Base-by-base conservation (phyloP, 495 filamentous ascomycete genomes). In the Xylaria acuta region DNA sequence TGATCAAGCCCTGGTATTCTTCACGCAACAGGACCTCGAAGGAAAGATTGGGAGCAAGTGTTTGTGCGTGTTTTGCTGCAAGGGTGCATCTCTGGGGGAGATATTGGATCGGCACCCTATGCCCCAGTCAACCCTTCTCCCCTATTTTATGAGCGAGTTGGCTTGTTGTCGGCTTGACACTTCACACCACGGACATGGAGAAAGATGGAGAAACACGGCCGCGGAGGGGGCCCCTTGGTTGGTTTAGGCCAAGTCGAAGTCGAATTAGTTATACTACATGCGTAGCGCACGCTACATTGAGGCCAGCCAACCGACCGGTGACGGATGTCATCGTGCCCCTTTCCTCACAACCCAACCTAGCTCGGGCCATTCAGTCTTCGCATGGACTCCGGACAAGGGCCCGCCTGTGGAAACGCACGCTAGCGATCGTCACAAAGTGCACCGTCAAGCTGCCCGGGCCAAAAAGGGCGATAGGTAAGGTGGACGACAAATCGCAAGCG, bases 141-240 rank as follows among this genome's bases (percentile, higher is more conserved):
- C 54, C 59, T 54, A 60, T 71, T 64, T 53, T 45, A 30, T 41
- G 38, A 71, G 59, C 47, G 60, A 64, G 62, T 64, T 27, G 20
- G 36, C 69, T 71, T 25, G 32, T 63, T 25, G 60, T 71, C 60
- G 45, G 27, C 60, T 64, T 70, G 67, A 70, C 67, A 62, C 54
- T 70, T 60, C 53, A 60, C 51, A 47, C 53, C 53, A 32, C 53
- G 20, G 54, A 71, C 16, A n/a, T 53, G 36, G 45, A 53, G 69
- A 64, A 63, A 41, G 65, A 64, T 63, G 56, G 68, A 20, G 58
- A 62, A 64, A 38, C 59, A 51, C 47, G 47, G 49, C 36, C 59
- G n/a, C 59, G 34, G 38, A 41, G 59, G 36, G 59, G 69, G 45
- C 18, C 20, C 47, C 47, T 43, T 67, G 63, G 36, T 67, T 56